Evolutionary conservation across 2,329 filamentous ascomycete genomes (phyloP), one percentile per base, ranked within the genome.

Genomic region (Cercospora brassicicola): DNA sequence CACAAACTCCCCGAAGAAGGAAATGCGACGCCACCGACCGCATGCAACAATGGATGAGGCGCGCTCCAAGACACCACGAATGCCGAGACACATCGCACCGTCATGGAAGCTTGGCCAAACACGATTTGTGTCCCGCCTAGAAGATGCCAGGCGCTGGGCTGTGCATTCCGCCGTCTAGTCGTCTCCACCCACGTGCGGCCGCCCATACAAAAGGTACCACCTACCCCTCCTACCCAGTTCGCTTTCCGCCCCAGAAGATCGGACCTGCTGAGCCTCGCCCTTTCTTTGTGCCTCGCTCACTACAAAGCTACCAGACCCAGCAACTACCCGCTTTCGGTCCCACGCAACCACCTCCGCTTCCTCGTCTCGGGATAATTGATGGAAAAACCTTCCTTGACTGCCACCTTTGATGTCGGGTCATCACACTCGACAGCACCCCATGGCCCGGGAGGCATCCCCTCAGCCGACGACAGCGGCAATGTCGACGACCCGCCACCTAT

Each of bases 401-500:
- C 72, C 65, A 67, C 64, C 64, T 62, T 69, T 68, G 60, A 71
- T 68, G 67, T 71, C 64, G 69, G 73, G 63, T 68, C 66, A 65
- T 66, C 67, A 57, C 67, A 72, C 66, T 65, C 70, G 64, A 66
- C 66, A 60, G 65, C 67, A 36, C 69, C 69, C 66, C 71, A 72
- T 68, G 70, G 67, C 59, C 67, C 67, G 18, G 64, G 66, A 67
- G 69, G 69, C 68, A 42, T 71, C 26, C 69, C 70, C 18, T 69
- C 72, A 33, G 64, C 69, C 15, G 72, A 73, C 53, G 70, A 74
- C 67, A 67, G 68, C 59, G 72, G 71, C 68, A 71, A 71, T 70
- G 72, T 70, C 70, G 73, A 73, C 67, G 74, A 75, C 55, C 72
- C 69, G 62, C 73, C 73, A 42, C 73, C 74, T 73, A 74, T 74